These are phyloP conservation scores for Exophiala oligosperma DNA, from an alignment of 2,329 filamentous ascomycete genomes.

Conservation along the genomic window DNA sequence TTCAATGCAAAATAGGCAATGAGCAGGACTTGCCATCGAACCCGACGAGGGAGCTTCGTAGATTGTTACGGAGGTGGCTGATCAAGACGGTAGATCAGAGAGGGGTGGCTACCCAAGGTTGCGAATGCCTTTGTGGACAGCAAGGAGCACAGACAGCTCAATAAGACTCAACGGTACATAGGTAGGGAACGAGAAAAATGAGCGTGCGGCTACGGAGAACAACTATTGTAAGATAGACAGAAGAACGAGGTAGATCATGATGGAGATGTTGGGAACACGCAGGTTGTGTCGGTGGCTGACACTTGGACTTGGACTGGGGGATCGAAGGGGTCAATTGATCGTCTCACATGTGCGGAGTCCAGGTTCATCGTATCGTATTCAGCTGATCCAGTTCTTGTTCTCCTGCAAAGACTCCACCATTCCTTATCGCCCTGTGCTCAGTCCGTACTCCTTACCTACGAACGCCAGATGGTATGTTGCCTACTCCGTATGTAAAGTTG, in stretches of 20 bases:
- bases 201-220: background rate
- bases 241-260: conserved; percentile 6
- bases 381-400: background rate
- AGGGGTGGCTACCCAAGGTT: background rate
- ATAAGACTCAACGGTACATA: background rate
- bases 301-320: background rate
- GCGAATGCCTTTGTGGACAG: background rate
- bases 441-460: no score
- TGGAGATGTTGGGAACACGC: background rate
- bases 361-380: background rate
- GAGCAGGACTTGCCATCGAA: conserved; percentile 76
- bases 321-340: background rate
- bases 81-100: background rate
- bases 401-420: background rate
- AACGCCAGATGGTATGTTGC: no score
- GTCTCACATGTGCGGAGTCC: conserved; percentile 1
- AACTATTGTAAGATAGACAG: background rate
- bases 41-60: background rate
- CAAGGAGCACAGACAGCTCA: background rate
- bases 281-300: background rate
- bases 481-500: no score
- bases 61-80: background rate
- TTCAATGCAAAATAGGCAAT: conserved; percentile 95
- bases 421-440: background rate
- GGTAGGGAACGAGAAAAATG: background rate